Percentiles rank a stretch among this genome's conserved stretches.
phyloP scores from a whole-genome alignment of 2,329 filamentous ascomycete species.

The Tolypocladium capitatum region DNA sequence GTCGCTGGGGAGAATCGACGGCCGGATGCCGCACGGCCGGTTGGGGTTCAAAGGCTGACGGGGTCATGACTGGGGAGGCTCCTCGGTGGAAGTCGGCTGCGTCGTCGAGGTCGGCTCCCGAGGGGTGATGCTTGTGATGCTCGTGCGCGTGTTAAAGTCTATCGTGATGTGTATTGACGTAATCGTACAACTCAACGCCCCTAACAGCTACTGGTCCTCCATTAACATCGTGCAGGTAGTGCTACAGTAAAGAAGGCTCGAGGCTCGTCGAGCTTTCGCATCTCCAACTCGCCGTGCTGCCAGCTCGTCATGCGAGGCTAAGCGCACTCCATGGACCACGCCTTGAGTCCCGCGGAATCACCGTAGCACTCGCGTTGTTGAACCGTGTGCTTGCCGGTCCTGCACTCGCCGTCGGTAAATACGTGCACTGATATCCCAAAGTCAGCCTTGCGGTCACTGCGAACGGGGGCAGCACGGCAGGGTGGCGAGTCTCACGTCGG shows the following conservation, averaged over 20 bases:
- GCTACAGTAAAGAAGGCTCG: no score
- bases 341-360: background rate
- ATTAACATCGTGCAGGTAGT: no score
- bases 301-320: background rate
- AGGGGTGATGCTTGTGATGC: no score
- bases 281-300: background rate
- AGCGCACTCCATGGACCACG: constrained; percentile 5
- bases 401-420: constrained; percentile 5
- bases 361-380: background rate
- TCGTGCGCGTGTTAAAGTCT: background rate
- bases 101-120: no score
- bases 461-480: background rate
- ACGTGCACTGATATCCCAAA: constrained; percentile 4
- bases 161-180: no score
- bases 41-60: no score
- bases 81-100: no score
- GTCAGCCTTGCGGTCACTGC: background rate
- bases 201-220: no score
- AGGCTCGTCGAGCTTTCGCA: no score
- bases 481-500: constrained; percentile 4
- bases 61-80: background rate
- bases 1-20: no score
- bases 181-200: no score
- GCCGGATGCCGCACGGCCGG: no score
- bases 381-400: background rate